A percentile compares a stretch with the other conserved stretches of the same genome.
These are phyloP conservation scores for Fusarium redolens DNA, from an alignment of 2,329 filamentous ascomycete genomes.

Conservation along the genomic window DNA sequence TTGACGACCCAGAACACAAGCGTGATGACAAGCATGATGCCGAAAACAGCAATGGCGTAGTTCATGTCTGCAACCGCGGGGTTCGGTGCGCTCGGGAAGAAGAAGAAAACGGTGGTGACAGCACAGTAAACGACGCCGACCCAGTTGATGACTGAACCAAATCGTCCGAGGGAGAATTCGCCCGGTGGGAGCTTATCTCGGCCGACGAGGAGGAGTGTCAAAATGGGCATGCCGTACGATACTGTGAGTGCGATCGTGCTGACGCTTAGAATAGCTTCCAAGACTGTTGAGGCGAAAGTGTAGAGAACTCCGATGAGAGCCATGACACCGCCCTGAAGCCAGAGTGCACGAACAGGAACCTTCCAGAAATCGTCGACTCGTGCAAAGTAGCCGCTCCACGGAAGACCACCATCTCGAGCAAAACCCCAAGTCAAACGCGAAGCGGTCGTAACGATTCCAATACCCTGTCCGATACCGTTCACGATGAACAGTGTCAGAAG, in stretches of 20 bases:
- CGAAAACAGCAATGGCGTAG: constrained; percentile 67
- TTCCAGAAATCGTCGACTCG: constrained; percentile 60
- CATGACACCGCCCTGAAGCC: constrained; percentile 60
- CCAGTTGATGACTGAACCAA: constrained; percentile 59
- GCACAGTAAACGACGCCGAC: constrained; percentile 63
- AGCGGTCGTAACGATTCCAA: constrained; percentile 62
- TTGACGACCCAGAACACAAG: constrained; percentile 62
- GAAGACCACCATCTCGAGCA: constrained; percentile 63
- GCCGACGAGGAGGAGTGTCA: constrained; percentile 60
- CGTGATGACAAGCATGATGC: constrained; percentile 63
- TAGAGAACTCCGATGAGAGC: constrained; percentile 64
- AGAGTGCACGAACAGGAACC: constrained; percentile 63
- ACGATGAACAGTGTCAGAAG: constrained; percentile 65
- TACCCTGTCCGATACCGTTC: constrained; percentile 65
- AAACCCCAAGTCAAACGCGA: constrained; percentile 66
- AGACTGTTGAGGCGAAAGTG: constrained; percentile 63
- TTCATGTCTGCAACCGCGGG: constrained; percentile 65
- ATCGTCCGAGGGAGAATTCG: constrained; percentile 58
- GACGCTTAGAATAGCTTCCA: constrained; percentile 65
- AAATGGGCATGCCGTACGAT: constrained; percentile 61
- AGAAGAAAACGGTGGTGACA: constrained; percentile 66
- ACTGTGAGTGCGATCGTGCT: constrained; percentile 67
- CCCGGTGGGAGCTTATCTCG: constrained; percentile 63
- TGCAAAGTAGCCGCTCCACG: constrained; percentile 58
- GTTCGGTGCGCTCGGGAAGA: constrained; percentile 61